Evolutionary conservation across 1,284 basidiomycete species (phyloP).

Genomic region (Kalmanozyma brasiliensis): DNA sequence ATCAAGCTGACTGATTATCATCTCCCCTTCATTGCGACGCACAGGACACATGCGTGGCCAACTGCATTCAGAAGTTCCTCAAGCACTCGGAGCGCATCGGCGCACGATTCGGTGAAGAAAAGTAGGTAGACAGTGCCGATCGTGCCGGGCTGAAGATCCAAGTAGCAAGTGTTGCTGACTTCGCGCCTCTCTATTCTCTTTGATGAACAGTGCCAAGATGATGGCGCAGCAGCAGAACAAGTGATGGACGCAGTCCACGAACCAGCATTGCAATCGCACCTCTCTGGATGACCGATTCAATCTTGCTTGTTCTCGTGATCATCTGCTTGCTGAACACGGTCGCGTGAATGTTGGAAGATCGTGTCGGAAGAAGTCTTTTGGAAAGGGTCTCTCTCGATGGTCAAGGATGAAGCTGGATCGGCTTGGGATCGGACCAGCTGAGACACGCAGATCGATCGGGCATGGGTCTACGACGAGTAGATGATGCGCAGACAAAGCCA

Average conservation of each 20-base stretch:
- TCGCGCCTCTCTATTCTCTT: too few species aligned
- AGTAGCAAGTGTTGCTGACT: too few species aligned
- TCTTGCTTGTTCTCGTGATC: neutral
- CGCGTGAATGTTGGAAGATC: too few species aligned
- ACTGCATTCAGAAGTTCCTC: slow-evolving; percentile 89
- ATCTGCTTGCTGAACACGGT: too few species aligned
- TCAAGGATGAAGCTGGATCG: too few species aligned
- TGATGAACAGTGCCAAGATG: slow-evolving; percentile 32
- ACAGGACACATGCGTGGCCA: slow-evolving; percentile 73
- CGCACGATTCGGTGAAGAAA: slow-evolving; percentile 76
- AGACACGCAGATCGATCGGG: too few species aligned
- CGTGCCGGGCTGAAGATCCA: neutral
- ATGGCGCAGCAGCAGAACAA: slow-evolving; percentile 52
- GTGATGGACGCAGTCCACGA: slow-evolving; percentile 1
- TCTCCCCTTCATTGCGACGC: neutral
- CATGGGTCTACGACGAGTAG: too few species aligned
- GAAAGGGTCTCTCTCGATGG: too few species aligned
- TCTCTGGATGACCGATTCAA: slow-evolving; percentile 1
- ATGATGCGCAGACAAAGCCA: too few species aligned
- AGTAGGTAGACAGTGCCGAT: slow-evolving; percentile 36
- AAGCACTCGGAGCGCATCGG: slow-evolving; percentile 96
- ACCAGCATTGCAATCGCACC: slow-evolving; percentile 8
- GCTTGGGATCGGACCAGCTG: too few species aligned
- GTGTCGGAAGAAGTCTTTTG: too few species aligned
- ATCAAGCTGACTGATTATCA: neutral